phyloP scores from a whole-genome alignment of 2,329 filamentous ascomycete species.

The Trichoderma polysporum region DNA sequence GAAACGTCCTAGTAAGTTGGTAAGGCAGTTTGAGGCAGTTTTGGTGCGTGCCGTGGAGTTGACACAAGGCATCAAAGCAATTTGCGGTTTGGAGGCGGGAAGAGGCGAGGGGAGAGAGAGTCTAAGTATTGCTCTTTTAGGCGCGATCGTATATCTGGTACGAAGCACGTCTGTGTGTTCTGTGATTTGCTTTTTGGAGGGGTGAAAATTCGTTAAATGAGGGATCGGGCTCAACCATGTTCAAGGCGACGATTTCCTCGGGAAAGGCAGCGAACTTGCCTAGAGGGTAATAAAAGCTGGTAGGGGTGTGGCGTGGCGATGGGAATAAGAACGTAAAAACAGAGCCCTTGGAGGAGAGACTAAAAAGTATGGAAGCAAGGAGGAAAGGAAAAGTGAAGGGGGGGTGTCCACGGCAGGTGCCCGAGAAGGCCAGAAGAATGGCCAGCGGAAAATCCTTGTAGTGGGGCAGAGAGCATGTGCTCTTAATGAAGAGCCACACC shows the following conservation, averaged over 20 bases:
- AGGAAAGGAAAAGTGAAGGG: not conserved
- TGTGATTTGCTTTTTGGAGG: not conserved
- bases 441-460: constrained; percentile 2
- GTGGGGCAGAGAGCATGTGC: constrained; percentile 14
- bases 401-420: constrained; percentile 5
- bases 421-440: constrained; percentile 11
- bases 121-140: not conserved
- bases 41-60: not conserved
- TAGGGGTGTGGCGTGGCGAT: not conserved
- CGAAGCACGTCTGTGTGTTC: constrained; percentile 1
- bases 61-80: not conserved
- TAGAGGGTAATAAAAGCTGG: not conserved
- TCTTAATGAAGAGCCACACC: constrained; percentile 18
- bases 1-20: constrained; percentile 6
- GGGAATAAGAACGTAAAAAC: not conserved
- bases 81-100: not conserved
- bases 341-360: not conserved
- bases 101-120: not conserved
- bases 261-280: not conserved
- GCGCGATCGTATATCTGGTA: not conserved
- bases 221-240: not conserved
- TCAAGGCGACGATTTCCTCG: not conserved
- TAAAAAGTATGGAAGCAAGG: not conserved
- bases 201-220: not conserved
- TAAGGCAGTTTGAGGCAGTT: not conserved